Conservation (phyloP, 202 grass and related monocot species). For the Thinopyrum obtusiflorum region DNA sequence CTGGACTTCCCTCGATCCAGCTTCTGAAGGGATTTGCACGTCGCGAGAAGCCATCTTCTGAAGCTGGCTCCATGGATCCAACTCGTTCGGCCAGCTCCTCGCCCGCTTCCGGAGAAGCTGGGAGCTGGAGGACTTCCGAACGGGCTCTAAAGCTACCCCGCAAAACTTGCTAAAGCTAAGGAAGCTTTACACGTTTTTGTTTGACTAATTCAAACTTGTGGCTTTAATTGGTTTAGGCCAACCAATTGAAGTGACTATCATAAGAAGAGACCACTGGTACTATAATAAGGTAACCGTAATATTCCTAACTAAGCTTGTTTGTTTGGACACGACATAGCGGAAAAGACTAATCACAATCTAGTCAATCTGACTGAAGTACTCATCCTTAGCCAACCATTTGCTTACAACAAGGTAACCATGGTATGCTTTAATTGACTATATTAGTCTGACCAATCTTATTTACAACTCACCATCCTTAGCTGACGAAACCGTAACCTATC, state of each 20-base stretch:
- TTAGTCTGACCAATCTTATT: background rate
- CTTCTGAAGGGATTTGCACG: too few relatives aligned
- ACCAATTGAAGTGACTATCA: background rate
- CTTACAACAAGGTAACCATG: background rate
- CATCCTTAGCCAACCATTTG: background rate
- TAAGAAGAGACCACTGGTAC: background rate
- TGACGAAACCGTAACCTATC: background rate
- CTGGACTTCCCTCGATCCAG: too few relatives aligned
- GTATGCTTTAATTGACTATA: background rate
- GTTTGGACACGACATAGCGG: background rate
- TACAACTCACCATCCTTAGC: background rate
- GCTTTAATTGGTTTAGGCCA: too few relatives aligned
- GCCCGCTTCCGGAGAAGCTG: too few relatives aligned
- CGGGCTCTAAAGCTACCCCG: too few relatives aligned
- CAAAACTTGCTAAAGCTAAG: background rate
- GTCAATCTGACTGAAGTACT: background rate
- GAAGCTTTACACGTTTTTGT: background rate
- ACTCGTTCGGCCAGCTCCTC: too few relatives aligned
- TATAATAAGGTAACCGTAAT: background rate
- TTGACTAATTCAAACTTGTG: background rate
- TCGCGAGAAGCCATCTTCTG: too few relatives aligned
- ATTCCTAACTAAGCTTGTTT: background rate
- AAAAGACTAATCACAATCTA: background rate
- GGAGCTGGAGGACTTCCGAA: too few relatives aligned
- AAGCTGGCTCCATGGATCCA: too few relatives aligned